phyloP scores from a whole-genome alignment of 2,329 filamentous ascomycete genomes.

The Fusarium nygamai region DNA sequence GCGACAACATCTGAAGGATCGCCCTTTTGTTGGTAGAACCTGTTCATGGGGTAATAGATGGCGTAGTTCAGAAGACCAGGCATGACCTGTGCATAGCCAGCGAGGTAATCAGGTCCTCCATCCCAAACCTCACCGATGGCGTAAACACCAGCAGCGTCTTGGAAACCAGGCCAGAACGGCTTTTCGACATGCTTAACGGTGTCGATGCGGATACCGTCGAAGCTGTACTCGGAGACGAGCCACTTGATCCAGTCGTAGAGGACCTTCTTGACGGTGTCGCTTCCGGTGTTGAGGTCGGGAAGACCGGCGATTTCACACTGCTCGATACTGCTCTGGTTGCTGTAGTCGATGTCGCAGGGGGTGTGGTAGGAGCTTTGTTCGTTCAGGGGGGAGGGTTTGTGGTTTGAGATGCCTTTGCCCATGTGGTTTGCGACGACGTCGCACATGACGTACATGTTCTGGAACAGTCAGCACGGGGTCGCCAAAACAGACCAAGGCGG shows the following conservation, averaged over 20 bases:
- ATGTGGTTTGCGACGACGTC: slow-evolving; percentile 70
- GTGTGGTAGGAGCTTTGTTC: slow-evolving; percentile 45
- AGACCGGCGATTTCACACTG: slow-evolving; percentile 49
- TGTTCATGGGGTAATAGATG: slow-evolving; percentile 54
- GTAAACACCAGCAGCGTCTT: slow-evolving; percentile 65
- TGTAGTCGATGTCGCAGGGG: slow-evolving; percentile 19
- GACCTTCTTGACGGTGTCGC: slow-evolving; percentile 56
- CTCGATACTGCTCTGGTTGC: slow-evolving; percentile 23
- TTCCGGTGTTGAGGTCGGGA: slow-evolving; percentile 69
- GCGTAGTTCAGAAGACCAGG: slow-evolving; percentile 71
- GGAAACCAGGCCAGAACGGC: slow-evolving; percentile 66
- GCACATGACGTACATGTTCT: slow-evolving; percentile 65
- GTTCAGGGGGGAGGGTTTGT: slow-evolving; percentile 58
- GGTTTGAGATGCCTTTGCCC: slow-evolving; percentile 58
- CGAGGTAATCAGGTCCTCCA: slow-evolving; percentile 61
- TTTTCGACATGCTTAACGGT: slow-evolving; percentile 70
- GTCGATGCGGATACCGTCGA: slow-evolving; percentile 70
- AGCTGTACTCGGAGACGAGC: slow-evolving; percentile 68
- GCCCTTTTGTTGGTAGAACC: slow-evolving; percentile 52
- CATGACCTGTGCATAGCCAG: slow-evolving; percentile 63
- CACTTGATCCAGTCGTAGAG: slow-evolving; percentile 68
- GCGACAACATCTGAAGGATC: slow-evolving; percentile 52
- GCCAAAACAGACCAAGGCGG: rapidly evolving
- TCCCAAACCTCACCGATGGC: slow-evolving; percentile 69
- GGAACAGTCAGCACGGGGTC: background rate